Conservation (phyloP, 2,329 filamentous ascomycete genomes). For the Pseudogymnoascus pannorum region DNA sequence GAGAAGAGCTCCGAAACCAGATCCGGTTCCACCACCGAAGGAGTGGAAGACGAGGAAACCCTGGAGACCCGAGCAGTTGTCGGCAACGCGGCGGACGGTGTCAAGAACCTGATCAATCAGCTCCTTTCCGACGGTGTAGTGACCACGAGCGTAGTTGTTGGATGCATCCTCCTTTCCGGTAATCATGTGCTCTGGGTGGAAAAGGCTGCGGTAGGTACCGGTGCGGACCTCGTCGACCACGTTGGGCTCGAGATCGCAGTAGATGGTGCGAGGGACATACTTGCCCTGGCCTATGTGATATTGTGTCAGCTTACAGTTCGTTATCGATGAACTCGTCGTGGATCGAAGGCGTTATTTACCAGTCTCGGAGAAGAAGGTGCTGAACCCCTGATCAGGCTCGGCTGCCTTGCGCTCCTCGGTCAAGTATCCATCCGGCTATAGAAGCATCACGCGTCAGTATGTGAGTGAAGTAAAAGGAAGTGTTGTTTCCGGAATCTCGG, state of each 20-base stretch:
- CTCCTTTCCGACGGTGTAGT: slow-evolving; percentile 99
- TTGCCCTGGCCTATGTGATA: slow-evolving; percentile 75
- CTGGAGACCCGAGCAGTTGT: slow-evolving; percentile 96
- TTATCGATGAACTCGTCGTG: slow-evolving; percentile 9
- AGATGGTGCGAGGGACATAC: slow-evolving; percentile 98
- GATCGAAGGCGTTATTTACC: slow-evolving; percentile 51
- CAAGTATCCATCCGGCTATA: slow-evolving; percentile 93
- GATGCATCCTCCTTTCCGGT: slow-evolving; percentile 99
- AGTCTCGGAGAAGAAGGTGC: slow-evolving; percentile 99
- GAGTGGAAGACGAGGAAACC: slow-evolving; percentile 99
- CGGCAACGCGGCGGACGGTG: slow-evolving; percentile 94
- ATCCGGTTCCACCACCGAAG: slow-evolving; percentile 97
- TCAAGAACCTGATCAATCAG: slow-evolving; percentile 96
- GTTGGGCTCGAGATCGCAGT: slow-evolving; percentile 99
- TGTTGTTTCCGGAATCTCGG: background rate
- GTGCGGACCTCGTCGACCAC: slow-evolving; percentile 99
- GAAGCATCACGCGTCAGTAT: slow-evolving; percentile 29
- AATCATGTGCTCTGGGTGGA: slow-evolving; percentile 99
- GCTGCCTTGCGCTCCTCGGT: slow-evolving; percentile 94
- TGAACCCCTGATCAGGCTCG: slow-evolving; percentile 95
- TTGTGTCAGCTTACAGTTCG: slow-evolving; percentile 26
- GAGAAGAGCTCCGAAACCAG: slow-evolving; percentile 93
- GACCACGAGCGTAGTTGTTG: slow-evolving; percentile 99
- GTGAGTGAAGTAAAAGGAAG: background rate
- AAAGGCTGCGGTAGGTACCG: slow-evolving; percentile 88